A percentile compares a stretch with the other conserved stretches of the same genome.
phyloP scores from a whole-genome alignment of 768 basidiomycete genomes.

The Lentinula raphanica region DNA sequence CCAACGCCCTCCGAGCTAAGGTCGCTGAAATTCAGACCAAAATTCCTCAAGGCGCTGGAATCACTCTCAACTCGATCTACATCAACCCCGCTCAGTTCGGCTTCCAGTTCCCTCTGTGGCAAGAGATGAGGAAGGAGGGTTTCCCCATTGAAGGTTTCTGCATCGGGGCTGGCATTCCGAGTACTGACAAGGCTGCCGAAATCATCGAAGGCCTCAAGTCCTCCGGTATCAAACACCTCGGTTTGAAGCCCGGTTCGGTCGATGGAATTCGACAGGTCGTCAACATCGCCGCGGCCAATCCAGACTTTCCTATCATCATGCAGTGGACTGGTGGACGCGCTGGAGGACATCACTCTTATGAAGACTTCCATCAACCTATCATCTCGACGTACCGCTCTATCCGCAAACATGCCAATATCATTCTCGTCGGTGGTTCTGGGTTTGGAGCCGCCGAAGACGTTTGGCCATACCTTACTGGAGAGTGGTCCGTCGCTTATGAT shows the following conservation, averaged over 20 bases:
- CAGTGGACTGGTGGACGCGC: slow-evolving; percentile 99
- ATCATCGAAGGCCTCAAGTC: slow-evolving; percentile 80
- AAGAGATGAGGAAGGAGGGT: slow-evolving; percentile 94
- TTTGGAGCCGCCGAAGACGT: slow-evolving; percentile 94
- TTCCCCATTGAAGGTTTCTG: slow-evolving; percentile 98
- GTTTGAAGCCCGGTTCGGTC: slow-evolving; percentile 97
- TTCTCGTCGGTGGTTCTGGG: slow-evolving; percentile 89
- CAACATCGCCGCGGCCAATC: slow-evolving; percentile 90
- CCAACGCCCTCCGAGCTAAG: slow-evolving; percentile 82
- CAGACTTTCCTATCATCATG: slow-evolving; percentile 94
- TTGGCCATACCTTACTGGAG: slow-evolving; percentile 95
- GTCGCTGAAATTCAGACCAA: slow-evolving; percentile 86
- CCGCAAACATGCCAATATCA: slow-evolving; percentile 83
- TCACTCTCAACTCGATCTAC: slow-evolving; percentile 93
- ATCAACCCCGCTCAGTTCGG: slow-evolving; percentile 97
- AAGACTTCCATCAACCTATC: slow-evolving; percentile 97
- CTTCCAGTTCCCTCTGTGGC: slow-evolving; percentile 98
- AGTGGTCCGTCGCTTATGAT: slow-evolving; percentile 86
- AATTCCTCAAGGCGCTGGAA: slow-evolving; percentile 83
- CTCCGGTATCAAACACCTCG: slow-evolving; percentile 91
- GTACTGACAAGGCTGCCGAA: slow-evolving; percentile 93
- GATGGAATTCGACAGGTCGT: slow-evolving; percentile 97
- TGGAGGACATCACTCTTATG: slow-evolving; percentile 96
- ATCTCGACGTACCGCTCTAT: slow-evolving; percentile 86
- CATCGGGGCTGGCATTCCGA: slow-evolving; percentile 95